Evolutionary conservation across 257 asterid species (phyloP).

Genomic region (Paulownia fortunei): DNA sequence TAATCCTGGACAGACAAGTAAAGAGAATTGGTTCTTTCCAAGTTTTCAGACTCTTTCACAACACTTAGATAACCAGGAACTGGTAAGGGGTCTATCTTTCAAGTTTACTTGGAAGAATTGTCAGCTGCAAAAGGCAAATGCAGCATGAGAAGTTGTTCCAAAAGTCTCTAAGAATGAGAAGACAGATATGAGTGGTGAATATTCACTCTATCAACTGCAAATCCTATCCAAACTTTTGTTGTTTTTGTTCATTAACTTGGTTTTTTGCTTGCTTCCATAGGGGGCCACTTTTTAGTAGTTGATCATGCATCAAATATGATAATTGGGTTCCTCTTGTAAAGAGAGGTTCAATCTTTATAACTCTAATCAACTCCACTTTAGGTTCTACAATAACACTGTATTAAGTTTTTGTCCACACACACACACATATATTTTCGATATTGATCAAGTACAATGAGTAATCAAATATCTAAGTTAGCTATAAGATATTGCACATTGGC

Average conservation of each 20-base stretch:
- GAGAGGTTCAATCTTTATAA: too few species aligned
- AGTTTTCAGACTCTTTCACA: not conserved
- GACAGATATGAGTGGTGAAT: constrained; percentile 48
- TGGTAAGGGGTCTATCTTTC: not conserved
- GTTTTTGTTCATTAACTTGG: constrained; percentile 25
- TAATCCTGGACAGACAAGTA: too few species aligned
- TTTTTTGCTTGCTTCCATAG: not conserved
- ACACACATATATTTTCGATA: too few species aligned
- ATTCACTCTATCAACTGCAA: constrained; percentile 42
- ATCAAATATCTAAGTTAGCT: too few species aligned
- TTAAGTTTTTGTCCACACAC: too few species aligned
- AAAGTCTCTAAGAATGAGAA: not conserved
- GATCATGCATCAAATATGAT: not conserved
- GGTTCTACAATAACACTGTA: too few species aligned
- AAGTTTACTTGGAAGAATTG: constrained; percentile 34
- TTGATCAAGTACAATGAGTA: too few species aligned
- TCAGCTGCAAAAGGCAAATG: not conserved
- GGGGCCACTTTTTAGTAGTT: constrained; percentile 28
- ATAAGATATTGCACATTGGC: too few species aligned
- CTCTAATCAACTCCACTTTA: too few species aligned
- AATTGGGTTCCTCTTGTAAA: not conserved
- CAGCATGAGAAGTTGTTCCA: not conserved
- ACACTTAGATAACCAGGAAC: constrained; percentile 9
- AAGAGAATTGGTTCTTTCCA: not conserved
- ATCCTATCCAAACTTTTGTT: constrained; percentile 46